Evolutionary conservation across 2,329 filamentous ascomycete species (phyloP).

Genomic region (Pseudogymnoascus sp.): DNA sequence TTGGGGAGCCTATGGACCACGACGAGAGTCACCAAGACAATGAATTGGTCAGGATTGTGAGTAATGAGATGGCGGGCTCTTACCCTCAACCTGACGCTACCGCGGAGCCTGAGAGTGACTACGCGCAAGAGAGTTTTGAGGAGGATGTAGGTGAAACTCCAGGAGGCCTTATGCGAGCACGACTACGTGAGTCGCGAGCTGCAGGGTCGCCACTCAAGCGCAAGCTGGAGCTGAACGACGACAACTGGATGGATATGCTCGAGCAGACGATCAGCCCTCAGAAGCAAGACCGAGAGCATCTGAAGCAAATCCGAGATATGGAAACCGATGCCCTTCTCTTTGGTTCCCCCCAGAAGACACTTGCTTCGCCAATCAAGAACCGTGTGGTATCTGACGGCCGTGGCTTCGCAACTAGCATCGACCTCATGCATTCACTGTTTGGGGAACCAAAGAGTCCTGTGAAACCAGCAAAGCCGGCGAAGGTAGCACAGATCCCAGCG

Average conservation of each 20-base stretch:
- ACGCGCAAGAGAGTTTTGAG: conserved; percentile 30
- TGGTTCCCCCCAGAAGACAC: conserved; percentile 31
- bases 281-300: conserved; percentile 78
- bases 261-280: conserved; percentile 89
- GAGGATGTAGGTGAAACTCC: conserved; percentile 40
- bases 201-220: conserved; percentile 49
- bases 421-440: conserved; percentile 92
- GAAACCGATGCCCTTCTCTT: conserved; percentile 20
- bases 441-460: conserved; percentile 57
- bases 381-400: conserved; percentile 35
- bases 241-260: conserved; percentile 90
- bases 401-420: conserved; percentile 80
- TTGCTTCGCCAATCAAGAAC: conserved; percentile 15
- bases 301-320: conserved; percentile 49
- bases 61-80: conserved; percentile 70
- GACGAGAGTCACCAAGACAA: conserved; percentile 61
- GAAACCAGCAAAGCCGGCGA: conserved; percentile 36
- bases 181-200: conserved; percentile 55
- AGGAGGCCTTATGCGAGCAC: conserved; percentile 53
- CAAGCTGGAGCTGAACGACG: conserved; percentile 50
- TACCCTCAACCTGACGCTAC: conserved; percentile 65
- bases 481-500: neutral
- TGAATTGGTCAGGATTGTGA: conserved; percentile 67
- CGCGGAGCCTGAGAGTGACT: conserved; percentile 60
- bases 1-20: conserved; percentile 49